Evolutionary conservation across 805 yeast genomes (phyloP).

Genomic region (Saitoella complicata): DNA sequence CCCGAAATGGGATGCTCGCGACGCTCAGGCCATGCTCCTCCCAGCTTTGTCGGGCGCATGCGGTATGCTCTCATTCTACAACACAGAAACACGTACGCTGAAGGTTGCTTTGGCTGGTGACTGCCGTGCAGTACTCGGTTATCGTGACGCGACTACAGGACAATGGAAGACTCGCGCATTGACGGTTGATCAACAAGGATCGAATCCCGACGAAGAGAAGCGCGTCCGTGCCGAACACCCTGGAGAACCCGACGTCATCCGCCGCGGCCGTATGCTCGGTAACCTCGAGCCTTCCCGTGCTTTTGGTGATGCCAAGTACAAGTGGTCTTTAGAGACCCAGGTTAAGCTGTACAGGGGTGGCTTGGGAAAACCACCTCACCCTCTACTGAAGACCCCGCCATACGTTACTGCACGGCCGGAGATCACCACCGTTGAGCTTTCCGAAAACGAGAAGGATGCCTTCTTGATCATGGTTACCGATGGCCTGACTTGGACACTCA

Average conservation of each 20-base stretch:
- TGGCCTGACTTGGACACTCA: slow-evolving; percentile 80
- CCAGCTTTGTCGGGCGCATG: slow-evolving; percentile 96
- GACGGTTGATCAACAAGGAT: slow-evolving; percentile 86
- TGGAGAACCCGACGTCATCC: slow-evolving; percentile 55
- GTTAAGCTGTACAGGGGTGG: slow-evolving; percentile 54
- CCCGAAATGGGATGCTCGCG: slow-evolving; percentile 39
- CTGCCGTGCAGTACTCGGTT: slow-evolving; percentile 79
- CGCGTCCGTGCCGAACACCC: slow-evolving; percentile 82
- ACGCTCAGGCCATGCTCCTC: slow-evolving; percentile 55
- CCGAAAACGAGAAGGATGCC: slow-evolving; percentile 55
- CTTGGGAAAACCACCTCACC: slow-evolving; percentile 45
- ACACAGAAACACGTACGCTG: slow-evolving; percentile 50
- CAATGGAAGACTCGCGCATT: slow-evolving; percentile 79
- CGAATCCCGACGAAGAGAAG: slow-evolving; percentile 71
- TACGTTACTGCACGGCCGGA: slow-evolving; percentile 90
- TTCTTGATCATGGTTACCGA: slow-evolving; percentile 88
- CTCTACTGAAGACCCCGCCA: slow-evolving; percentile 72
- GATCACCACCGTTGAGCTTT: slow-evolving; percentile 65
- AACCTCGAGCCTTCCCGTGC: slow-evolving; percentile 90
- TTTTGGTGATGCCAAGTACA: slow-evolving; percentile 92
- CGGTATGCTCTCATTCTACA: slow-evolving; percentile 75
- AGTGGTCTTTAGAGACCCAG: slow-evolving; percentile 50
- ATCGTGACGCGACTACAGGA: slow-evolving; percentile 34
- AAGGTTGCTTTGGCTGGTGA: slow-evolving; percentile 95
- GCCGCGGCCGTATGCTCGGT: slow-evolving; percentile 82